These are phyloP conservation scores for Alternaria atra DNA, from an alignment of 2,329 filamentous ascomycete species.

Conservation along the genomic window DNA sequence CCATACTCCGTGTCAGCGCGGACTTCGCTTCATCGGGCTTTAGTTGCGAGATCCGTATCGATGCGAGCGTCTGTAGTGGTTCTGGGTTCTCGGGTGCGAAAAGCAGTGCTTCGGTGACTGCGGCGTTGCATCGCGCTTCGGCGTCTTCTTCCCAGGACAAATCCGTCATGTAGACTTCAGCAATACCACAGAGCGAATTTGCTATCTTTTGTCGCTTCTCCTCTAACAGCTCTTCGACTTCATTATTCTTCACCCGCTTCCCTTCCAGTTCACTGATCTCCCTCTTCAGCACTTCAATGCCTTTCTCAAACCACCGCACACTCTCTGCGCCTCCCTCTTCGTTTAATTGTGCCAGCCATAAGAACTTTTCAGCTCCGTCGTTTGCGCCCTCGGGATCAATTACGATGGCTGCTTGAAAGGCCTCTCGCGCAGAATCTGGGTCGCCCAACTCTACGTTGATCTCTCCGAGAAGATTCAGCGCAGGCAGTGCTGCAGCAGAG, in stretches of 20 bases:
- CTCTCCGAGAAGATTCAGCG: slow-evolving; percentile 80
- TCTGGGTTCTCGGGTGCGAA: slow-evolving; percentile 83
- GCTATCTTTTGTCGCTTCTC: slow-evolving; percentile 85
- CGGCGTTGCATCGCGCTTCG: slow-evolving; percentile 83
- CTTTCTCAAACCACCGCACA: slow-evolving; percentile 70
- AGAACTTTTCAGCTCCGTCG: slow-evolving; percentile 90
- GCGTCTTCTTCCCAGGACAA: slow-evolving; percentile 90
- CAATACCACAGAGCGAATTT: slow-evolving; percentile 90
- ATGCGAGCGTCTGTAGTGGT: slow-evolving; percentile 94
- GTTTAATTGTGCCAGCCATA: slow-evolving; percentile 91
- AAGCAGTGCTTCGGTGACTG: slow-evolving; percentile 89
- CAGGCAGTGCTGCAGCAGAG: slow-evolving; percentile 65
- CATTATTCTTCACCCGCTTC: slow-evolving; percentile 48
- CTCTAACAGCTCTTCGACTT: slow-evolving; percentile 54
- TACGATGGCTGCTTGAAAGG: slow-evolving; percentile 76
- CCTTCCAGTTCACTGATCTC: slow-evolving; percentile 72
- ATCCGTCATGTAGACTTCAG: slow-evolving; percentile 99
- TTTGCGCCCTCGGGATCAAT: slow-evolving; percentile 83
- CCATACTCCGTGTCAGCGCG: slow-evolving; percentile 80
- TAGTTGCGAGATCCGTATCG: slow-evolving; percentile 88
- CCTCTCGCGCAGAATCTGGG: slow-evolving; percentile 74
- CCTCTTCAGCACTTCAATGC: slow-evolving; percentile 74
- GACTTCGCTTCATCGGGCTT: slow-evolving; percentile 80
- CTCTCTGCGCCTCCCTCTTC: slow-evolving; percentile 69
- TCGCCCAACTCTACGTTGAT: slow-evolving; percentile 86